Conservation (phyloP, 176 grass and related monocot genomes). For the Hordeum marinum region DNA sequence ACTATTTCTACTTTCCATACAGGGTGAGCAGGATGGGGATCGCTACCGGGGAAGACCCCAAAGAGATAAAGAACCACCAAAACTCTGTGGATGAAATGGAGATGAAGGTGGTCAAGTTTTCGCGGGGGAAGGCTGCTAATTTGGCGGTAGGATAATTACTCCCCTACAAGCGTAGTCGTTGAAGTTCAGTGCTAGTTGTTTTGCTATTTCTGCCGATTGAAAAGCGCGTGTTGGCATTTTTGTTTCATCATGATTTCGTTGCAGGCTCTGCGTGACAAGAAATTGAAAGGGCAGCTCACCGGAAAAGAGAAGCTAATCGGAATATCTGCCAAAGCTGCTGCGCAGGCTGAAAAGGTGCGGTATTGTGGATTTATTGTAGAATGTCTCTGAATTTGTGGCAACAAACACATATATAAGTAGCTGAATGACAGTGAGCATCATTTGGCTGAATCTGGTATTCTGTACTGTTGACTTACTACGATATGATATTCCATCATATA, state of each 20-base stretch:
- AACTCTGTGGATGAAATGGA: constrained; percentile 50
- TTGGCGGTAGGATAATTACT: constrained; percentile 47
- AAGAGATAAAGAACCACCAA: constrained; percentile 18
- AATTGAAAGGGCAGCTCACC: constrained; percentile 65
- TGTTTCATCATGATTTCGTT: constrained; percentile 13
- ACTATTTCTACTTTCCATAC: background rate
- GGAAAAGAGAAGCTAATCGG: constrained; percentile 72
- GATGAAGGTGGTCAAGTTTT: constrained; percentile 61
- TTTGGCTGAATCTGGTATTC: background rate
- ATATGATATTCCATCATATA: background rate
- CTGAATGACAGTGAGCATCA: background rate
- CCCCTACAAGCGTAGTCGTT: background rate
- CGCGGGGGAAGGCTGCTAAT: constrained; percentile 53
- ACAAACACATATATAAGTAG: background rate
- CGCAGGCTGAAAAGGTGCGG: constrained; percentile 62
- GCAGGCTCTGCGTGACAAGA: constrained; percentile 70
- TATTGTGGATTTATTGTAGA: background rate
- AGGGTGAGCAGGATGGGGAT: background rate
- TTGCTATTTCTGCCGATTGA: background rate
- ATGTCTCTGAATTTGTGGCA: background rate
- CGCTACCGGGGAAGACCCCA: background rate
- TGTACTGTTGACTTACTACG: background rate
- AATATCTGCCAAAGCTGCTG: constrained; percentile 71
- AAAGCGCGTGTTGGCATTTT: background rate
- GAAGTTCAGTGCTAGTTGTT: background rate